These are phyloP conservation scores for Cymbopogon flexuosus DNA, from an alignment of 202 grass and related monocot genomes.

Conservation along the genomic window DNA sequence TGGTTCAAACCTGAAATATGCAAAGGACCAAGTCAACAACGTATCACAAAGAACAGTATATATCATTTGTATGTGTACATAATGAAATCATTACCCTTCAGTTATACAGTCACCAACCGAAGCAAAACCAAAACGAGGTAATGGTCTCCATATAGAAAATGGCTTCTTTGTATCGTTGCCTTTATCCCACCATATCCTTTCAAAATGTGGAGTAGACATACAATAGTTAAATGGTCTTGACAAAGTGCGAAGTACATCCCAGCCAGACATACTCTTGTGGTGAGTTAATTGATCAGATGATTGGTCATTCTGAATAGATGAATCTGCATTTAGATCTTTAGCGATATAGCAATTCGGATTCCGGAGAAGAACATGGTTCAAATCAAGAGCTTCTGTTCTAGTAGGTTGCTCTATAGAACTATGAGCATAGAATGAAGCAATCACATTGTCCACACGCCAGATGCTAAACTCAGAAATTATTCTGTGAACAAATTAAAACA, in stretches of 20 bases:
- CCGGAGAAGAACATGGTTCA: slow-evolving; percentile 83
- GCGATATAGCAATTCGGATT: slow-evolving; percentile 64
- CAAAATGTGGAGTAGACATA: slow-evolving; percentile 86
- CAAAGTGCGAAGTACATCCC: slow-evolving; percentile 70
- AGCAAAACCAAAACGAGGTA: slow-evolving; percentile 66
- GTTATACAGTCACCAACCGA: slow-evolving; percentile 86
- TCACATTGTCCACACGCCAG: slow-evolving; percentile 88
- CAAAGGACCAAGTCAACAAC: slow-evolving; percentile 14
- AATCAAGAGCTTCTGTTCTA: slow-evolving; percentile 53
- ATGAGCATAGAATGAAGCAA: slow-evolving; percentile 66
- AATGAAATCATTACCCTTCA: slow-evolving; percentile 63
- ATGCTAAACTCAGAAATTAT: slow-evolving; percentile 66
- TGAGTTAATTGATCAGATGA: slow-evolving; percentile 39
- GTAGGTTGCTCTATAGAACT: slow-evolving; percentile 64
- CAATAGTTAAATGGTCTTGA: slow-evolving; percentile 75
- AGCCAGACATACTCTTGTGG: slow-evolving; percentile 49
- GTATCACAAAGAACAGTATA: slow-evolving; percentile 15
- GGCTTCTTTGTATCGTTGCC: slow-evolving; percentile 63
- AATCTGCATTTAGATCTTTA: slow-evolving; percentile 48
- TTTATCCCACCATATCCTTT: slow-evolving; percentile 99
- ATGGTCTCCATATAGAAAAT: slow-evolving; percentile 90
- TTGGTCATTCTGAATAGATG: slow-evolving; percentile 38
- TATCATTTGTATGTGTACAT: not conserved
- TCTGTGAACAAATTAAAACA: slow-evolving; percentile 36
- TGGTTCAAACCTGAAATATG: slow-evolving; percentile 75